Evolutionary conservation across 1,284 basidiomycete species (phyloP), one percentile per base, ranked within the genome.

Genomic region (Ceratobasidium sp.): DNA sequence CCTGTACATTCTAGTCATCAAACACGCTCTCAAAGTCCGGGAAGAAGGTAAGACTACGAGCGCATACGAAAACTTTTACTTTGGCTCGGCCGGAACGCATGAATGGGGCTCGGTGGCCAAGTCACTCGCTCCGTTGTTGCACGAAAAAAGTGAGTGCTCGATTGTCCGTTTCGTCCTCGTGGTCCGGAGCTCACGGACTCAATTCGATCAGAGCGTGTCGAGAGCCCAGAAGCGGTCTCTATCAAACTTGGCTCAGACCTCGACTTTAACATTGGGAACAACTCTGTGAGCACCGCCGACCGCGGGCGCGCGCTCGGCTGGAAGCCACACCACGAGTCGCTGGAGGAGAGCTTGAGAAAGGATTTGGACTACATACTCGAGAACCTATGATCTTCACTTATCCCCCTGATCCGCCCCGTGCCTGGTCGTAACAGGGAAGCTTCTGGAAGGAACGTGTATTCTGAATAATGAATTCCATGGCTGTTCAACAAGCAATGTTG

Each of bases 1-100:
- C 9, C 74, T 77, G 21, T 77, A 77, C 61, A 45, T 74, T 10
- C 72, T 76, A 36, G 74, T 77, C 9, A 76, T 76, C 69, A 71
- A 76, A 48, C 64, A 73, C 12, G 73, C 77, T 3, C 71, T 76
- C 57, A 28, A 39, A 8, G 41, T 21, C 23, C 55, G 39, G 21
- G 52, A n/a, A 8, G 26, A 57, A 10, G 58, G 34, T 9, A 45
- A 34, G n/a, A 36, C 39, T 14, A 23, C 23, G 34, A 45, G 36
- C 39, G 62, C 74, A 28, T 75, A 71, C 55, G 73, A 57, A 57
- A 55, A 61, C 46, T 75, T 71, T 43, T 75, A 69, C 45, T 75
- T 75, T 45, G 74, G 74, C 34, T 59, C 74, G 10, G 60, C 50
- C 8, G 52, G 39, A 2, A 28, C 48, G 18, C 61, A 71, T 41